Base-by-base conservation (phyloP, 2,329 filamentous ascomycete species). In the Fusarium keratoplasticum region DNA sequence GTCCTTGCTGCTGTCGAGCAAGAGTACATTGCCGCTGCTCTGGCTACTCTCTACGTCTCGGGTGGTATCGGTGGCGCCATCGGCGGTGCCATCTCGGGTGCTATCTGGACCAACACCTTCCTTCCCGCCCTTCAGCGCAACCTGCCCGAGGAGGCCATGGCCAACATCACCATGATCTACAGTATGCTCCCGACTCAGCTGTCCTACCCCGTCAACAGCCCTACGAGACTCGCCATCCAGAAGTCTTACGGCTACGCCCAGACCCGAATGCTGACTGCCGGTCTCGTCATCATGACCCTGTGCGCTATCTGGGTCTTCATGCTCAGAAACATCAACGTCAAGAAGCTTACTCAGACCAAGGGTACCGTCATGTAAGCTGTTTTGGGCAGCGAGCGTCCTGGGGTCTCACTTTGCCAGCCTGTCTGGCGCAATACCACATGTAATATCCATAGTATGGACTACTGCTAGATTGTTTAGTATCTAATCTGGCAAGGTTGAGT, bases 1-100 rank as follows among this genome's bases (percentile, higher is more conserved):
- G 86, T 91, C 44, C 88, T 91, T 80, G 84, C 87, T 0, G 85
- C 87, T 4, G 86, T 87, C 18, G 86, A 86, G 66, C 89, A 90
- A 60, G 84, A 88, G 61, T 85, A 89, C 47, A 83, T 90, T 6
- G 88, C 89, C 29, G 85, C 85, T 5, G 84, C 82, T 2, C 82
- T 88, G 22, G 85, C 86, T 0, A 76, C 87, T 22, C 77, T 88
- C 1, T 83, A 83, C n/a, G 82, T 87, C 9, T 81, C 83, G 9
- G 85, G 83, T 33, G 84, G 83, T 13, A 79, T 86, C 2, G 86
- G 86, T 38, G 83, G 84, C 5, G 84, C 86, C 10, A 81, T 87
- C 33, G 86, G 86, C 67, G 82, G 83, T 61, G 83, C 83, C 20
- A 84, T 85, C 55, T 83, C 83, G 0, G 83, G 83, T 5, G 72